phyloP scores from a whole-genome alignment of 768 basidiomycete species.

The Termitomyces sp. region DNA sequence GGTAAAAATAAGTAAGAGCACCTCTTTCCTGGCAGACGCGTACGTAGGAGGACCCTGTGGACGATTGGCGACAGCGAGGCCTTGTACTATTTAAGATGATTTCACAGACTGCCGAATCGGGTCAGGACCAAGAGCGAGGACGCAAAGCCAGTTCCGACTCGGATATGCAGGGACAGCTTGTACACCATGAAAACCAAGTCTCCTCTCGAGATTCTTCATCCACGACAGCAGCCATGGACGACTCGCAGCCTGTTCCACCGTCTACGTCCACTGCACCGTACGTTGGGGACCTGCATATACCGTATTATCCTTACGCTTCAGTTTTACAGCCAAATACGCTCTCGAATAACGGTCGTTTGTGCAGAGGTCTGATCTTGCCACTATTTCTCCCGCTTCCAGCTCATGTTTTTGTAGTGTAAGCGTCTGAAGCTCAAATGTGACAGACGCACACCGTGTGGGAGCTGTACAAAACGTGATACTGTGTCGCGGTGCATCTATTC shows the following conservation, averaged over 20 bases:
- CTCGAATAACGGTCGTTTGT: constrained; percentile 75
- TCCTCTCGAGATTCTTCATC: constrained; percentile 5
- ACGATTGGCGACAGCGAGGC: constrained; percentile 3
- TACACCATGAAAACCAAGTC: constrained; percentile 13
- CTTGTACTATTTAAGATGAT: constrained; percentile 6
- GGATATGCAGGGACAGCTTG: constrained; percentile 13
- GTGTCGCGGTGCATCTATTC: constrained; percentile 71
- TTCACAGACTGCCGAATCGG: constrained; percentile 12
- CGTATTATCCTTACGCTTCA: not conserved
- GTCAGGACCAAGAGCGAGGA: constrained; percentile 8
- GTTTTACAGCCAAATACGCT: constrained; percentile 55
- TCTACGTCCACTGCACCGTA: constrained; percentile 15
- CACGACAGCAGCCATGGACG: constrained; percentile 15
- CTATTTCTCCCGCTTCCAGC: constrained; percentile 3
- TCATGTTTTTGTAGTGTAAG: constrained; percentile 56
- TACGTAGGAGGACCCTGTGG: constrained; percentile 4
- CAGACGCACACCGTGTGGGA: constrained; percentile 69
- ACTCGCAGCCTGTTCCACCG: constrained; percentile 7
- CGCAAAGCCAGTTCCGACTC: constrained; percentile 13
- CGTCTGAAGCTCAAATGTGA: constrained; percentile 86
- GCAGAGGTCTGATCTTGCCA: constrained; percentile 50
- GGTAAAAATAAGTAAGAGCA: constrained; percentile 10
- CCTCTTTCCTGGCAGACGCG: constrained; percentile 2
- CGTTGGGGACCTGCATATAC: not conserved
- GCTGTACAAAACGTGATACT: constrained; percentile 77